Evolutionary conservation across 2,329 filamentous ascomycete species (phyloP).

Genomic region (Sclerotinia subarctica): DNA sequence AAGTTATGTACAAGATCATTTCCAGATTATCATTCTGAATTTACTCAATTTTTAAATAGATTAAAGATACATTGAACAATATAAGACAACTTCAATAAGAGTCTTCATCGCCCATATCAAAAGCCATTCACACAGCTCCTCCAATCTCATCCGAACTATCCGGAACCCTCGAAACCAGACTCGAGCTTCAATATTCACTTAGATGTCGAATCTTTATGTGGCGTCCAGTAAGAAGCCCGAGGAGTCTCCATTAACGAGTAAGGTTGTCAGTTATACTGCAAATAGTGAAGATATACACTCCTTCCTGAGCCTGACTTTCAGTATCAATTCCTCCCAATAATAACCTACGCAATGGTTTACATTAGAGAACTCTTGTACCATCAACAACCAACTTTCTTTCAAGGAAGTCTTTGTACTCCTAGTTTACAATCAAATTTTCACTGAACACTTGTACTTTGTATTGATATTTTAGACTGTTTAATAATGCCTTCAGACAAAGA

Average conservation of each 20-base stretch:
- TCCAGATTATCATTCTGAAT: too few relatives aligned
- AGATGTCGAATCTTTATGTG: background rate
- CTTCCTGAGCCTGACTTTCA: background rate
- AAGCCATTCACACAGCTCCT: too few relatives aligned
- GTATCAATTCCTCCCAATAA: background rate
- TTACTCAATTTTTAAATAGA: too few relatives aligned
- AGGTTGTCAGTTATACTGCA: too few relatives aligned
- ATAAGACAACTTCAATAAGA: too few relatives aligned
- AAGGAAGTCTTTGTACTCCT: background rate
- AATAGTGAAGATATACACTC: background rate
- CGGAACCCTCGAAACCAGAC: background rate
- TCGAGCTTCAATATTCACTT: background rate
- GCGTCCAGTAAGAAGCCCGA: background rate
- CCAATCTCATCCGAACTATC: background rate
- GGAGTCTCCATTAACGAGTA: background rate
- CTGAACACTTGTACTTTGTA: background rate
- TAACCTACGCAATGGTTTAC: too few relatives aligned
- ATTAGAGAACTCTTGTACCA: background rate
- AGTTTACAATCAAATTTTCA: background rate
- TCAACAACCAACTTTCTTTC: background rate
- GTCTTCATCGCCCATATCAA: too few relatives aligned
- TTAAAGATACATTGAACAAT: too few relatives aligned
- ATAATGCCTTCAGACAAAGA: background rate
- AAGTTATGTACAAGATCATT: too few relatives aligned
- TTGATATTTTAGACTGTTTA: background rate